phyloP scores from a whole-genome alignment of 2,329 filamentous ascomycete genomes.

The Cordyceps cateniannulata region DNA sequence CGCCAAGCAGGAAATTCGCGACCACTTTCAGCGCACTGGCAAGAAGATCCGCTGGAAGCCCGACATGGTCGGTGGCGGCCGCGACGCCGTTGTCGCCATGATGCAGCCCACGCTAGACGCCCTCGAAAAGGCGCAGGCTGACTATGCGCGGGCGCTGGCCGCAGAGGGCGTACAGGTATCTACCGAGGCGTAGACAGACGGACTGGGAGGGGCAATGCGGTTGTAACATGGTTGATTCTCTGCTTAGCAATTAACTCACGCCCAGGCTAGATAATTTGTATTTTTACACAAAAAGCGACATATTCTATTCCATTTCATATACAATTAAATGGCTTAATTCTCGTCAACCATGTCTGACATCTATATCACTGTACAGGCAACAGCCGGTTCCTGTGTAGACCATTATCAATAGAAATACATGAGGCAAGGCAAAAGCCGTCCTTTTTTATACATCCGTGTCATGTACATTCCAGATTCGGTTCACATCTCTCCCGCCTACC shows the following conservation, averaged over 20 bases:
- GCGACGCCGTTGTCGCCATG: conserved; percentile 66
- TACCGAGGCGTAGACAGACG: conserved; percentile 30
- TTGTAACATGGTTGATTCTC: neutral
- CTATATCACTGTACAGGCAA: conserved; percentile 2
- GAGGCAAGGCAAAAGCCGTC: neutral
- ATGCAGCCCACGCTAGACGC: conserved; percentile 68
- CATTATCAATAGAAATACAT: conserved; percentile 5
- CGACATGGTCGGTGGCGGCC: conserved; percentile 65
- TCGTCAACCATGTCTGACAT: neutral
- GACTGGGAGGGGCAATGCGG: too few species aligned
- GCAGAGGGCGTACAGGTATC: conserved; percentile 50
- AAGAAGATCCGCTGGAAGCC: conserved; percentile 66
- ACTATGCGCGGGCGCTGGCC: conserved; percentile 65
- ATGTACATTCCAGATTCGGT: neutral
- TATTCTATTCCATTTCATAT: conserved; percentile 7
- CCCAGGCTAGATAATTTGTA: neutral
- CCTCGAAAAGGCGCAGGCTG: conserved; percentile 60
- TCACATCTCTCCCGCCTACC: neutral
- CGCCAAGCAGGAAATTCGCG: conserved; percentile 63
- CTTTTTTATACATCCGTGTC: neutral
- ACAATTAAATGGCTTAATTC: neutral
- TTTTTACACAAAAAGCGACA: neutral
- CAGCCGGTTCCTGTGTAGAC: neutral
- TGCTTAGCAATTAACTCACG: neutral
- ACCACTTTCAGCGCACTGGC: conserved; percentile 64